These are phyloP conservation scores for Elsinoe batatas DNA, from an alignment of 2,329 filamentous ascomycete species.

Conservation along the genomic window DNA sequence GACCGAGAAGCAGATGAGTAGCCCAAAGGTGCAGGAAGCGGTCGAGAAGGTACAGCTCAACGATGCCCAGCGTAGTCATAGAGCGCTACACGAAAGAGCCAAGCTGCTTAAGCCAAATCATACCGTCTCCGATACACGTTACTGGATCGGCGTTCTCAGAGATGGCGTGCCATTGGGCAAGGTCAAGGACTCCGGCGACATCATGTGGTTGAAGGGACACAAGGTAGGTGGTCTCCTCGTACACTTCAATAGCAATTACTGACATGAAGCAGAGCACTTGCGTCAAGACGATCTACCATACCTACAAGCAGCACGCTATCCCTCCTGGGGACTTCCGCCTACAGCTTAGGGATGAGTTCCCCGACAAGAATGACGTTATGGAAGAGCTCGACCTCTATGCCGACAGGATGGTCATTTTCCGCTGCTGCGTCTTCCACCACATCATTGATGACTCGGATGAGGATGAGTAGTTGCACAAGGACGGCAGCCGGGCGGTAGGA, in stretches of 20 bases:
- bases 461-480: background rate
- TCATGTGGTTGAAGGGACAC: conserved; percentile 28
- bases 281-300: conserved; percentile 25
- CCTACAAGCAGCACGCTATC: conserved; percentile 17
- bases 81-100: conserved; percentile 20
- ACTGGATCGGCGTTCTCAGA: conserved; percentile 27
- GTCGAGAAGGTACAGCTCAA: background rate
- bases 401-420: conserved; percentile 24
- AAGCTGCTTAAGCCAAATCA: conserved; percentile 18
- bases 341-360: conserved; percentile 18
- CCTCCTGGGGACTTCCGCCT: conserved; percentile 20
- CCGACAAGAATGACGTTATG: conserved; percentile 18
- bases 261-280: conserved; percentile 19
- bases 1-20: background rate
- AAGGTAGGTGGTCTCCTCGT: conserved; percentile 8
- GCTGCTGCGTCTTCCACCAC: conserved; percentile 17
- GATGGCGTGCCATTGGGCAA: conserved; percentile 13
- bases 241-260: background rate
- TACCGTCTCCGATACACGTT: conserved; percentile 20
- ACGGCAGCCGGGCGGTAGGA: background rate
- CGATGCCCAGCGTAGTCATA: conserved; percentile 13
- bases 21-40: background rate
- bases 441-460: conserved; percentile 3
- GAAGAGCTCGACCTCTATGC: conserved; percentile 25
- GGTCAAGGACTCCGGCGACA: conserved; percentile 19